Percentiles rank a stretch among this genome's conserved stretches.
Conservation (phyloP, 805 yeast species). For the Kurtzmaniella fragi region DNA sequence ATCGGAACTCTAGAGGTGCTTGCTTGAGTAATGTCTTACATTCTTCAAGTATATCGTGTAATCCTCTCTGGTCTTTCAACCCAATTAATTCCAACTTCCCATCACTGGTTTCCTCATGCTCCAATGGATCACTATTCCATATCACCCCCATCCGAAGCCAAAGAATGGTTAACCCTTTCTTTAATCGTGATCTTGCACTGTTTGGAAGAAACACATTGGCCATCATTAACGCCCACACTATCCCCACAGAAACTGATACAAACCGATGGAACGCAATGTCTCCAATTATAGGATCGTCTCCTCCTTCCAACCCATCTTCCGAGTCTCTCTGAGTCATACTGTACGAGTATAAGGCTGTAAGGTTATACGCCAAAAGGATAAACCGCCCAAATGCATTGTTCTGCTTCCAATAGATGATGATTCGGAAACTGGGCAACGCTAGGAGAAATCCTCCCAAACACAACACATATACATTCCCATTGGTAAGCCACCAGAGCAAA, state of each 20-base stretch:
- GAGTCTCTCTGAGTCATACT: slow-evolving; percentile 56
- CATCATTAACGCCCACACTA: slow-evolving; percentile 70
- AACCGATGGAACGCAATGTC: slow-evolving; percentile 80
- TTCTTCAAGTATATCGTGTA: slow-evolving; percentile 55
- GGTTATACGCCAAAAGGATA: slow-evolving; percentile 68
- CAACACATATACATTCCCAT: slow-evolving; percentile 50
- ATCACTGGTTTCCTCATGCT: slow-evolving; percentile 24
- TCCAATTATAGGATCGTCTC: slow-evolving; percentile 58
- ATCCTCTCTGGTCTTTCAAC: slow-evolving; percentile 38
- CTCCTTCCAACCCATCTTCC: slow-evolving; percentile 63
- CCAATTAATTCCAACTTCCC: slow-evolving; percentile 31
- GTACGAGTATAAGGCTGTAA: slow-evolving; percentile 73
- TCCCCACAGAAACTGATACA: slow-evolving; percentile 66
- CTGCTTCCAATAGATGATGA: slow-evolving; percentile 63
- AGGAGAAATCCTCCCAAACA: slow-evolving; percentile 45
- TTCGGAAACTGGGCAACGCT: slow-evolving; percentile 45
- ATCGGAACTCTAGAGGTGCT: slow-evolving; percentile 70
- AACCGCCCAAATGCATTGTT: slow-evolving; percentile 66
- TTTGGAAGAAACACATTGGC: slow-evolving; percentile 66
- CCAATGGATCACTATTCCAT: slow-evolving; percentile 75
- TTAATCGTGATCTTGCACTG: slow-evolving; percentile 67
- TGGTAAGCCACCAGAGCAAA: slow-evolving; percentile 51
- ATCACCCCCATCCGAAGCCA: slow-evolving; percentile 80
- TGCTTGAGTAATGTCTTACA: slow-evolving; percentile 57
- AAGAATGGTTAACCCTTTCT: slow-evolving; percentile 57